Evolutionary conservation across 2,329 filamentous ascomycete genomes (phyloP).

Genomic region (Leptodontidium sp.): DNA sequence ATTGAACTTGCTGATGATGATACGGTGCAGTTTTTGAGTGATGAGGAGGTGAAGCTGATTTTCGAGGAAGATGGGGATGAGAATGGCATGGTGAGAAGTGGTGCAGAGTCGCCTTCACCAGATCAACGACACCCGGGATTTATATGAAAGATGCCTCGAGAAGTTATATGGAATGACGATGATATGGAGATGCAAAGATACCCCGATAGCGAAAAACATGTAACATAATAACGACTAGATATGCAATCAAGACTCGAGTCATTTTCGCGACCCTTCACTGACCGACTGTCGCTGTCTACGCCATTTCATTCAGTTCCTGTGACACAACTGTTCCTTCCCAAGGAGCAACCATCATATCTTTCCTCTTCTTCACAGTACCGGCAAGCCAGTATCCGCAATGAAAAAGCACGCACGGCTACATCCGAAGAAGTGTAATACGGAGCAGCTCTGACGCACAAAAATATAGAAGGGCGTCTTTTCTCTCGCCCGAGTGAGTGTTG

Average conservation of each 20-base stretch:
- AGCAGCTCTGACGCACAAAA: not conserved
- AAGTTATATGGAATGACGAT: too few relatives aligned
- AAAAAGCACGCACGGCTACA: not conserved
- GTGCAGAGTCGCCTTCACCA: too few relatives aligned
- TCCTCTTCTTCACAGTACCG: constrained; percentile 10
- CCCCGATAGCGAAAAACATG: too few relatives aligned
- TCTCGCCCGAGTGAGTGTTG: not conserved
- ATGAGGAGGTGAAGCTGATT: not conserved
- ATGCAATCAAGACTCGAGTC: not conserved
- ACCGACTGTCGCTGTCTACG: not conserved
- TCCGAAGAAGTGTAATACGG: not conserved
- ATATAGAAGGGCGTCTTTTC: not conserved
- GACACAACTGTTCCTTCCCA: not conserved
- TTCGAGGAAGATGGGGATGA: not conserved
- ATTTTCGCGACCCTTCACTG: not conserved
- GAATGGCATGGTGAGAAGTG: too few relatives aligned
- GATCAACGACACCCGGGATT: not conserved
- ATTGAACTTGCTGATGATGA: constrained; percentile 14
- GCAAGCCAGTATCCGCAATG: constrained; percentile 11
- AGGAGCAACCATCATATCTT: not conserved
- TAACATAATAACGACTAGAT: too few relatives aligned
- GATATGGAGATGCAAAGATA: too few relatives aligned
- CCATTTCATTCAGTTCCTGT: too few relatives aligned
- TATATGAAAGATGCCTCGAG: too few relatives aligned
- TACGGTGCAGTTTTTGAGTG: not conserved